These are phyloP conservation scores for Penicillium tannophilum DNA, from an alignment of 495 filamentous ascomycete genomes.

Conservation along the genomic window DNA sequence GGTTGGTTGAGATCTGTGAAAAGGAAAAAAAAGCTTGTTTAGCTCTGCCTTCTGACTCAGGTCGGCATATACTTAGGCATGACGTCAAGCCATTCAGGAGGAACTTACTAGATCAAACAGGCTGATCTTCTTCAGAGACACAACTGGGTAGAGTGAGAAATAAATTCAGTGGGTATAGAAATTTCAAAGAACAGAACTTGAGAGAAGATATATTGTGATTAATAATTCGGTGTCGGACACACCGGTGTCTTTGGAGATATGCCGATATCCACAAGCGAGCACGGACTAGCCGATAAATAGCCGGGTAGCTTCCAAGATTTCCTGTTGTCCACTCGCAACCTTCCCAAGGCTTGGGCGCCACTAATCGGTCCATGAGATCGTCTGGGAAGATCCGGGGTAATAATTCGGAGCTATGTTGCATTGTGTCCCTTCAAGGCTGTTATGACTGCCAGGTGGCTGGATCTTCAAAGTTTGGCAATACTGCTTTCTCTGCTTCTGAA, in stretches of 20 bases:
- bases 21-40: not conserved
- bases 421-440: not conserved
- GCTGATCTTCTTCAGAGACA: not conserved
- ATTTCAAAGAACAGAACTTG: not conserved
- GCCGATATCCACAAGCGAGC: conserved; percentile 26
- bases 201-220: conserved; percentile 6
- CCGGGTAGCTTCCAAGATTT: conserved; percentile 12
- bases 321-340: conserved; percentile 4
- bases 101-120: not conserved
- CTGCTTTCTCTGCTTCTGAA: not conserved
- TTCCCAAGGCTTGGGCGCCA: not conserved
- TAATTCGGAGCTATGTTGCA: not conserved
- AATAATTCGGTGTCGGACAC: conserved; percentile 15
- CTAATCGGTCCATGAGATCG: conserved; percentile 16
- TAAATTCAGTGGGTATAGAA: not conserved
- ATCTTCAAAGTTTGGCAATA: not conserved
- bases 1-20: not conserved
- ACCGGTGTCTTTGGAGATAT: conserved; percentile 11
- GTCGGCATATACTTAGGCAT: conserved; percentile 8
- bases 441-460: not conserved
- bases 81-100: conserved; percentile 1
- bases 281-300: conserved; percentile 24
- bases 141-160: not conserved
- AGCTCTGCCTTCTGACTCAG: not conserved
- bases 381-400: conserved; percentile 15